Evolutionary conservation across 2,329 filamentous ascomycete genomes (phyloP), one percentile per base, ranked within the genome.

Genomic region (Elsinoe fawcettii): DNA sequence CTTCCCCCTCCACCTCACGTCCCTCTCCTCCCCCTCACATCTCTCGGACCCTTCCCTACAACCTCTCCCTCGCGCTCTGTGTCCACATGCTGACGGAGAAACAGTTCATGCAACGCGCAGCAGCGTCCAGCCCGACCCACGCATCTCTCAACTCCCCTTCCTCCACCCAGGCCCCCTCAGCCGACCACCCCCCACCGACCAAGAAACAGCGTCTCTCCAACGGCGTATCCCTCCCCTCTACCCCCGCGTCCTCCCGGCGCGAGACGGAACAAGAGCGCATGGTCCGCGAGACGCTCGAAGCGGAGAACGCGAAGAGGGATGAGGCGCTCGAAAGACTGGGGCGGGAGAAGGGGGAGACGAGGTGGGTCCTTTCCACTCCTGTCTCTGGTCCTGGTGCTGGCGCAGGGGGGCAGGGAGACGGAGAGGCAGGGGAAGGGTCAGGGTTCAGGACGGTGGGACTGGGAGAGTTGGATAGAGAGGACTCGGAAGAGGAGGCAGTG

Each of bases 91-190:
- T 49, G 44, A 58, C 54, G 39, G 11, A 25, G n/a, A 3, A 5
- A 32, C 16, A 84, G 76, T 96, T 96, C 70, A 96, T 96, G 91
- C 91, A 95, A 77, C 83, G 91, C 66, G 87, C 88, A 61, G 86
- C 84, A 51, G 83, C 85, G 51, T 81, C 85, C 22, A n/a, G n/a
- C n/a, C 75, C 73, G 4, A 68, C 72, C 60, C 1, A 37, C 30
- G n/a, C n/a, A n/a, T n/a, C n/a, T n/a, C n/a, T n/a, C n/a, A 11
- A 23, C 25, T 18, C 46, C n/a, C 27, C 44, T 7, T 27, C 46
- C 46, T 34, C 49, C 67, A 75, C 69, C 66, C 78, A 71, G 59
- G 32, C 73, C 51, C 75, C 78, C 16, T 80, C 74, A n/a, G 5
- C 27, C 27, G n/a, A n/a, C n/a, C n/a, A n/a, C n/a, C n/a, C n/a